phyloP scores from a whole-genome alignment of 805 yeast genomes.

The Cyberlindnera suaveolens region DNA sequence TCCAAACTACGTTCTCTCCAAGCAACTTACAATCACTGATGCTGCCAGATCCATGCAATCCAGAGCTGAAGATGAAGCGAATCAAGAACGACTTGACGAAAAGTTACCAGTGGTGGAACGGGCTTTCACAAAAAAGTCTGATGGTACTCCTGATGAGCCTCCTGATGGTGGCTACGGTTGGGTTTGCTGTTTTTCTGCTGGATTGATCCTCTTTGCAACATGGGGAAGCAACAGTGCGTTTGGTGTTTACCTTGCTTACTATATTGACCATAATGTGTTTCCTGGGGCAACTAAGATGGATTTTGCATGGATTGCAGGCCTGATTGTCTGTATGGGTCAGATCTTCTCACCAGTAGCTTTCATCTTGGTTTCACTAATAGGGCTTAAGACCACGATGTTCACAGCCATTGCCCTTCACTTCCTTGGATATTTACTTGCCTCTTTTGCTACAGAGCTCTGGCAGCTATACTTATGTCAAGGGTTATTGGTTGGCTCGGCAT shows the following conservation, averaged over 20 bases:
- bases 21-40: slow-evolving; percentile 8
- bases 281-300: slow-evolving; percentile 50
- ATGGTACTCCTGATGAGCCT: slow-evolving; percentile 4
- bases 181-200: slow-evolving; percentile 48
- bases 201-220: slow-evolving; percentile 46
- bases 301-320: slow-evolving; percentile 63
- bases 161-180: slow-evolving; percentile 70
- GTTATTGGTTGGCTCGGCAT: slow-evolving; percentile 44
- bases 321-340: slow-evolving; percentile 51
- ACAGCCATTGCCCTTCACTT: slow-evolving; percentile 47
- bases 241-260: slow-evolving; percentile 55
- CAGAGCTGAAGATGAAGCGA: neutral
- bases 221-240: slow-evolving; percentile 64
- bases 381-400: slow-evolving; percentile 40
- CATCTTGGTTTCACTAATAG: slow-evolving; percentile 40
- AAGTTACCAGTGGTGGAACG: neutral
- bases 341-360: slow-evolving; percentile 51
- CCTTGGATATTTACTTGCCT: slow-evolving; percentile 52
- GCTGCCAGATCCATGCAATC: slow-evolving; percentile 1
- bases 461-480: slow-evolving; percentile 66
- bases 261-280: slow-evolving; percentile 43
- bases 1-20: neutral
- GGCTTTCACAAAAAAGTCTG: neutral
- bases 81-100: neutral
- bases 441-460: slow-evolving; percentile 54